These are phyloP conservation scores for Coemansia sp. DNA, from an alignment of 192 early-diverging fungal genomes.

Conservation along the genomic window DNA sequence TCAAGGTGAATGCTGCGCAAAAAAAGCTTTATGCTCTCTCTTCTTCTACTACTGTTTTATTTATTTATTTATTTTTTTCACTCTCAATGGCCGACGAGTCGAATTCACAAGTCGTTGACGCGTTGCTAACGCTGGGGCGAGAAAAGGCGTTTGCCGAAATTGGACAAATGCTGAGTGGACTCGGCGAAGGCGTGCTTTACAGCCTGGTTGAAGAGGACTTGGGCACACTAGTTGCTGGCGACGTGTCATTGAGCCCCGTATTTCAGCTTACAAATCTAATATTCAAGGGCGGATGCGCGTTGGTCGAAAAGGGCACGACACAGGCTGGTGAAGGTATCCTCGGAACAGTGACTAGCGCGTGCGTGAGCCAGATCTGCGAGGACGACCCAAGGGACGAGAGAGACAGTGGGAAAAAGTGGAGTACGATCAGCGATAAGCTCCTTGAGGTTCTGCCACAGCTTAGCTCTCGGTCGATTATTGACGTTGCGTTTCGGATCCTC, in stretches of 20 bases:
- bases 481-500: slow-evolving; percentile 40
- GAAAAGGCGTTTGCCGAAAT: slow-evolving; percentile 20
- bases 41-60: neutral
- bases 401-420: slow-evolving; percentile 20
- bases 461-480: slow-evolving; percentile 29
- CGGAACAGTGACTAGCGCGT: slow-evolving; percentile 24
- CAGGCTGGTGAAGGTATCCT: slow-evolving; percentile 13
- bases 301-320: slow-evolving; percentile 22
- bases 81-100: neutral
- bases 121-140: slow-evolving; percentile 60
- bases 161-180: slow-evolving; percentile 24
- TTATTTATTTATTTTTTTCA: neutral
- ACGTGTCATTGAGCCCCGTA: neutral
- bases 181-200: slow-evolving; percentile 23
- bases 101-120: slow-evolving; percentile 57
- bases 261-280: slow-evolving; percentile 5
- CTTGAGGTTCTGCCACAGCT: slow-evolving; percentile 38
- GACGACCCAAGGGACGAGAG: slow-evolving; percentile 20
- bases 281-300: slow-evolving; percentile 35
- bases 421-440: slow-evolving; percentile 29
- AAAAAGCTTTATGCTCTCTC: neutral
- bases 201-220: slow-evolving; percentile 33
- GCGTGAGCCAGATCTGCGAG: slow-evolving; percentile 48
- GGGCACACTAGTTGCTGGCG: neutral
- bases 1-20: neutral